phyloP scores from a whole-genome alignment of 2,329 filamentous ascomycete genomes.

The Microcyclosporella mali region DNA sequence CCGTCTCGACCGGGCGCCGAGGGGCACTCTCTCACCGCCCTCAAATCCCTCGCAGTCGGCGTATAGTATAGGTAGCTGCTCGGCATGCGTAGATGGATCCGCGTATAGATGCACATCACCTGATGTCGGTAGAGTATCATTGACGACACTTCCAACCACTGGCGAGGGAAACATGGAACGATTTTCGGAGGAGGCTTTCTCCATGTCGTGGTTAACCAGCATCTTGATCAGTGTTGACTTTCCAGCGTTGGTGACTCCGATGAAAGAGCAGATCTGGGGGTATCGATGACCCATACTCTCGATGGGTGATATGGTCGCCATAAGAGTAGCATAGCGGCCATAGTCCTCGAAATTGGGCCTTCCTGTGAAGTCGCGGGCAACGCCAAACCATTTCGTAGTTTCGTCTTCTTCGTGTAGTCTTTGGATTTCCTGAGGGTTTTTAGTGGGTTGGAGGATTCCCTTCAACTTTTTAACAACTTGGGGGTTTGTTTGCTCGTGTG shows the following conservation, averaged over 20 bases:
- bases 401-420: slow-evolving; percentile 33
- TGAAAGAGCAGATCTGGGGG: slow-evolving; percentile 32
- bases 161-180: slow-evolving; percentile 35
- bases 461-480: slow-evolving; percentile 25
- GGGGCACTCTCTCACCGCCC: slow-evolving; percentile 42
- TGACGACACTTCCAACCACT: slow-evolving; percentile 40
- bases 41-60: slow-evolving; percentile 50
- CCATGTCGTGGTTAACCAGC: slow-evolving; percentile 38
- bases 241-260: slow-evolving; percentile 37
- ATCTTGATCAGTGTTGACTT: slow-evolving; percentile 49
- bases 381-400: slow-evolving; percentile 37
- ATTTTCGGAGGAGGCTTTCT: slow-evolving; percentile 24
- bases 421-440: slow-evolving; percentile 28
- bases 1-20: slow-evolving; percentile 25
- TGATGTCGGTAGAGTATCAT: slow-evolving; percentile 41
- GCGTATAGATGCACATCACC: slow-evolving; percentile 49
- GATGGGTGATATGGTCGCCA: slow-evolving; percentile 31
- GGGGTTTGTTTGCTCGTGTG: slow-evolving; percentile 34
- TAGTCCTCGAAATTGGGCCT: slow-evolving; percentile 36
- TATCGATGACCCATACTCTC: slow-evolving; percentile 25
- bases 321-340: slow-evolving; percentile 42
- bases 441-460: slow-evolving; percentile 24
- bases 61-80: slow-evolving; percentile 41
- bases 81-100: slow-evolving; percentile 40
- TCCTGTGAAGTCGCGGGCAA: slow-evolving; percentile 27